phyloP scores from a whole-genome alignment of 2,329 filamentous ascomycete species.

The Cordyceps militaris region DNA sequence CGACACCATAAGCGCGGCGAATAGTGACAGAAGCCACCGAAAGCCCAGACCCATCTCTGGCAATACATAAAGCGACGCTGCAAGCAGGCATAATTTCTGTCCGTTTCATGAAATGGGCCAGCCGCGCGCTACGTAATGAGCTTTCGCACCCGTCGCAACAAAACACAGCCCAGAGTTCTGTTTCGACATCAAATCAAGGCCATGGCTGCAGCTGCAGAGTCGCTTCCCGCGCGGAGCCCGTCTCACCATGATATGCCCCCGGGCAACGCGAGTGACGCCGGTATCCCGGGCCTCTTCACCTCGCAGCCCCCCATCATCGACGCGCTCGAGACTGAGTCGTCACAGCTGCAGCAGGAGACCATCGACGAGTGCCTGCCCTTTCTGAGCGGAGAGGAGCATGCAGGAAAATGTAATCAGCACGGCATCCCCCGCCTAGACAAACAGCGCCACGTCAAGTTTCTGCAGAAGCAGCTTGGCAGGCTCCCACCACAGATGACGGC shows the following conservation, averaged over 20 bases:
- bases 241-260: not conserved
- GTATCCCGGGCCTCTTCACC: conserved; percentile 51
- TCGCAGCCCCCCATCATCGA: conserved; percentile 58
- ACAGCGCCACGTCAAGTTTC: conserved; percentile 52
- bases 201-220: conserved; percentile 9
- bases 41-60: not conserved
- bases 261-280: not conserved
- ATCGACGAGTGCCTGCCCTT: conserved; percentile 62
- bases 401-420: conserved; percentile 49
- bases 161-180: conserved; percentile 5
- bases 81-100: not conserved
- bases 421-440: conserved; percentile 72
- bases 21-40: not conserved
- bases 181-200: conserved; percentile 8
- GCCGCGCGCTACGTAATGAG: conserved; percentile 10
- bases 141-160: conserved; percentile 10
- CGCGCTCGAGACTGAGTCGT: conserved; percentile 58
- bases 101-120: not conserved
- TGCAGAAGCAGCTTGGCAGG: conserved; percentile 49
- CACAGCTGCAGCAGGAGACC: conserved; percentile 60
- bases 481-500: conserved; percentile 65
- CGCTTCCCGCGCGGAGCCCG: not conserved
- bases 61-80: not conserved
- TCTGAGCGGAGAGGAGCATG: conserved; percentile 47
- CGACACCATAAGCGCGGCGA: not conserved